Base-by-base conservation (phyloP, 225 moss, liverwort and hornwort species). In the Polytrichum commune region DNA sequence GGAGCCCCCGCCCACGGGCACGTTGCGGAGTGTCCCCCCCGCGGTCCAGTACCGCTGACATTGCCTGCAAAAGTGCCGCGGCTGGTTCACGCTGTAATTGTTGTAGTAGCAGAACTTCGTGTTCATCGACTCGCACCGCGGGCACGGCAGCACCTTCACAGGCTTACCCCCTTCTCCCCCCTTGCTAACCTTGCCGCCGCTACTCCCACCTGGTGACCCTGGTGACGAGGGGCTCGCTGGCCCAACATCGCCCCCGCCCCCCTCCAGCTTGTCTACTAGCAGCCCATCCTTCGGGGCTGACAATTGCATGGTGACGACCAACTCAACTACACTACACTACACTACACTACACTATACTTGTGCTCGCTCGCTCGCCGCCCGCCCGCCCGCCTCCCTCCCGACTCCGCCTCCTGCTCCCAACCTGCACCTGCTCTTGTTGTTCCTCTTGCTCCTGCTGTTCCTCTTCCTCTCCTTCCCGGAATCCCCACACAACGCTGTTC, bases 71-170 rank as follows among this genome's bases (percentile, higher is more conserved):
- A 83, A 83, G 70, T 83, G 83, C 13, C 83, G 55, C 7, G 83
- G 83, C 27, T 83, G 83, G 24, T 79, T 67, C 0, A 76, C 70
- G 57, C 79, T 79, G 63, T 83, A 83, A 67, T 83, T 83, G 63
- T 83, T 83, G 76, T 79, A 83, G 64, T 83, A 83, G 20, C 83
- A 83, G 23, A 83, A 83, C 76, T 83, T 83, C 2, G 83, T 83
- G 27, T 83, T 83, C 83, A 83, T 76, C 27, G 83, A 83, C 70
- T 79, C 79, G 24, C 83, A 83, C 0, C 83, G 83, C n/a, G 83
- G 83, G 10, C 83, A 83, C 5, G 83, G 83, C 4, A 83, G 19
- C 4, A 83, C 79, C 53, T 73, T 70, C 32, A 64, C 79, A 0
- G 83, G 79, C 60, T 83, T 83, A 54, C 78, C 82, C 20, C 77